Base-by-base conservation (phyloP, 768 basidiomycete species). In the Sporobolomyces roseus region DNA sequence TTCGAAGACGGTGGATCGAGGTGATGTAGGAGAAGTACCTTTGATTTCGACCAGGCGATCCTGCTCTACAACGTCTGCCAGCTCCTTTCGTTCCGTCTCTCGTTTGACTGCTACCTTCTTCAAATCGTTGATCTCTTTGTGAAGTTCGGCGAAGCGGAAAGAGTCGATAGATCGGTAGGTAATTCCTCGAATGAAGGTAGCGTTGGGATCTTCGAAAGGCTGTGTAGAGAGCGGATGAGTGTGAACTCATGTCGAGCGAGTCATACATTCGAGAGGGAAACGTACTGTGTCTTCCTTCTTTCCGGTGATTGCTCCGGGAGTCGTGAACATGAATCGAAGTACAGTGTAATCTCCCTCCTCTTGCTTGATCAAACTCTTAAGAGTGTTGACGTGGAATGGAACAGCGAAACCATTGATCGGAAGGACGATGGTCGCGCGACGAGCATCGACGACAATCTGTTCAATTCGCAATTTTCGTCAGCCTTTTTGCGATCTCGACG, bases 1-100 rank as follows among this genome's bases (percentile, higher is more conserved):
- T 23, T 19, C 17, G 41, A 17, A n/a, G 9, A n/a, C 21, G 33
- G 14, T 23, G 4, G 21, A 55, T n/a, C 6, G 17, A 17, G 35
- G 5, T 43, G 35, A 14, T n/a, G 17, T 52, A 74, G 50, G 54
- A 17, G 17, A 41, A 9, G 17, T 17, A 65, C 91, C 90, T 79
- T 91, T 94, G 65, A 94, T 79, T 79, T 98, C 96, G 54, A 88
- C 81, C 19, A 98, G 83, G 58, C 84, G 86, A 64, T 88, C 96
- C 81, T 99, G 96, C 78, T 97, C 92, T 54, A 98, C 85, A 50
- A 98, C 94, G 76, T 99, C 94, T 3, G 94, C 94, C 86, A 98
- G 87, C 78, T 97, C 93, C 79, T 93, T 96, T 83, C 91, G 90
- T 79, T 98, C 93, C 66, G 91, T 91, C 77, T 98, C 96, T 36